Percentiles rank a stretch among this genome's conserved stretches.
Conservation (phyloP, 1,139 yeast genomes). For the Zygosaccharomyces pseudobailii region DNA sequence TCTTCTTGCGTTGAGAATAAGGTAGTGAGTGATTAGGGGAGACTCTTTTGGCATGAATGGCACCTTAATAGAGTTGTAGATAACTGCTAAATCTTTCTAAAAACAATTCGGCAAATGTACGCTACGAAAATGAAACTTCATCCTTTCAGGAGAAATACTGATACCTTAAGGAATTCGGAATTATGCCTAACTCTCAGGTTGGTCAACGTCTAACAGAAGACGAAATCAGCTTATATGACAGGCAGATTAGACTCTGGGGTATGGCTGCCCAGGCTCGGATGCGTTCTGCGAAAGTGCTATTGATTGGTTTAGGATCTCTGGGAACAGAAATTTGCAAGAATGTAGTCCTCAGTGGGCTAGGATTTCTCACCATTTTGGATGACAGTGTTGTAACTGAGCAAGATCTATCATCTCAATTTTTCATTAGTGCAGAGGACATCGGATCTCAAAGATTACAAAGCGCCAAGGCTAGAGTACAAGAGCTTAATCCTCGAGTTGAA, state of each 20-base stretch:
- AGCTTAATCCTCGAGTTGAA: conserved; percentile 73
- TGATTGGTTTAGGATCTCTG: conserved; percentile 64
- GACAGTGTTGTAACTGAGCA: conserved; percentile 47
- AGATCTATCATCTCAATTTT: conserved; percentile 77
- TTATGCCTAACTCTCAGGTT: neutral
- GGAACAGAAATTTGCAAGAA: conserved; percentile 83
- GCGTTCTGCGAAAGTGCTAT: conserved; percentile 64
- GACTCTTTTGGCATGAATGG: neutral
- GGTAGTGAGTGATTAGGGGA: neutral
- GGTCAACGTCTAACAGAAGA: conserved; percentile 41
- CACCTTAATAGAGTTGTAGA: neutral
- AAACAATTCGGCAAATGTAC: neutral
- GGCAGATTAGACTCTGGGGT: conserved; percentile 97
- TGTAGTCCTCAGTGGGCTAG: conserved; percentile 83
- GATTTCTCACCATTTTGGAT: conserved; percentile 70
- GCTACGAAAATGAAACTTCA: neutral
- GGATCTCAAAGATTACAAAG: conserved; percentile 55
- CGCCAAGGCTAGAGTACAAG: conserved; percentile 52
- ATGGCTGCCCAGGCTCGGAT: conserved; percentile 83
- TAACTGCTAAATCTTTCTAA: neutral
- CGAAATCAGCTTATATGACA: conserved; percentile 87
- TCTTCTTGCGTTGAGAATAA: neutral
- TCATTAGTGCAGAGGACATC: conserved; percentile 54
- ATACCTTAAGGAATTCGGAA: neutral
- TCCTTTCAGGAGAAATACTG: neutral